Evolutionary conservation across 2,329 filamentous ascomycete species (phyloP).

Genomic region (Phaeoacremonium minimum): DNA sequence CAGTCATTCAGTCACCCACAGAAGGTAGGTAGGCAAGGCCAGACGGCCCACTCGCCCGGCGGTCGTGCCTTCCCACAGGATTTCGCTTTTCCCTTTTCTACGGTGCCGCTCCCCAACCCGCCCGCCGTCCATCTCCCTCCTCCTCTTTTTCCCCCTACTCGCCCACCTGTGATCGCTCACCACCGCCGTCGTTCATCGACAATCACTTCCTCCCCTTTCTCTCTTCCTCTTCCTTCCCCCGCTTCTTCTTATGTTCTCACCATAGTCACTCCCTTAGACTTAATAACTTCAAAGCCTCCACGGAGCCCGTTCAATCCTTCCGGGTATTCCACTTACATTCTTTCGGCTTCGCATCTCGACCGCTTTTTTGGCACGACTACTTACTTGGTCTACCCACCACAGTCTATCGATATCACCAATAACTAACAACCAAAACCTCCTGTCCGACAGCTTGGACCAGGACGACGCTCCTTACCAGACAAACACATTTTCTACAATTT

Average conservation of each 20-base stretch:
- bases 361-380: slow-evolving; percentile 11
- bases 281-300: slow-evolving; percentile 29
- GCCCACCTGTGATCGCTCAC: slow-evolving; percentile 1
- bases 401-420: too few species aligned
- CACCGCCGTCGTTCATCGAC: slow-evolving; percentile 18
- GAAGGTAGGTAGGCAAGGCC: too few species aligned
- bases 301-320: slow-evolving; percentile 48
- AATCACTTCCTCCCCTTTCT: slow-evolving; percentile 14
- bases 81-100: not conserved
- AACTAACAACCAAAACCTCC: slow-evolving; percentile 10
- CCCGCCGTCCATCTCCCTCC: not conserved
- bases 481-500: slow-evolving; percentile 11
- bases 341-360: slow-evolving; percentile 22
- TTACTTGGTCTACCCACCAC: slow-evolving; percentile 5
- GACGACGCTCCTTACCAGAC: slow-evolving; percentile 31
- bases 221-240: slow-evolving; percentile 31
- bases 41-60: too few species aligned
- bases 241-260: slow-evolving; percentile 26
- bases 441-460: slow-evolving; percentile 12
- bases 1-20: too few species aligned
- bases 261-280: slow-evolving; percentile 47
- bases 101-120: not conserved
- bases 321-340: slow-evolving; percentile 39
- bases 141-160: not conserved
- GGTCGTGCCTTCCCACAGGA: too few species aligned